These are phyloP conservation scores for Ocimum tenuiflorum DNA, from an alignment of 257 asterid species.

Conservation along the genomic window DNA sequence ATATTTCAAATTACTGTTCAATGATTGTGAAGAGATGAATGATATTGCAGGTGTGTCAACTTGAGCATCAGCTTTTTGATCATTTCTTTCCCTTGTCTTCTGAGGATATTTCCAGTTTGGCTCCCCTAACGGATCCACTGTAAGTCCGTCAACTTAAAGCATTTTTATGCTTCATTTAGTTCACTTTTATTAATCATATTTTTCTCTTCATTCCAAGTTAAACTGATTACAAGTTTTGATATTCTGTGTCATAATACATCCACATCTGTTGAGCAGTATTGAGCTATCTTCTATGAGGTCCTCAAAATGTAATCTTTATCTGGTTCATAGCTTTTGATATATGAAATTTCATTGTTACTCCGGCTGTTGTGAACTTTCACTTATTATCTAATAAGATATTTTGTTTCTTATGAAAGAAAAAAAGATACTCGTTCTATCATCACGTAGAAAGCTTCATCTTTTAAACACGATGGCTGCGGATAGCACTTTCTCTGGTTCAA, in stretches of 20 bases:
- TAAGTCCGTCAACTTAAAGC: constrained; percentile 36
- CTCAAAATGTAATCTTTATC: neutral
- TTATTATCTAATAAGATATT: neutral
- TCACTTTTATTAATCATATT: constrained; percentile 6
- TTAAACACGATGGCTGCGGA: too few relatives aligned
- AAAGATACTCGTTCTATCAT: too few relatives aligned
- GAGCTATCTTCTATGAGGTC: constrained; percentile 10
- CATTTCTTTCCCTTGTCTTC: constrained; percentile 97
- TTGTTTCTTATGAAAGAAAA: neutral
- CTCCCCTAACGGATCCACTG: constrained; percentile 92
- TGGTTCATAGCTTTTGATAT: neutral
- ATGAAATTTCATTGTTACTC: constrained; percentile 9
- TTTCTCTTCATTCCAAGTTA: constrained; percentile 2
- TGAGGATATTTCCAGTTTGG: constrained; percentile 82
- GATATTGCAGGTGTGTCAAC: constrained; percentile 78
- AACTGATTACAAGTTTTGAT: neutral
- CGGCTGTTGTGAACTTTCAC: neutral
- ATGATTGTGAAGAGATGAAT: constrained; percentile 10
- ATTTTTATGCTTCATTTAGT: neutral
- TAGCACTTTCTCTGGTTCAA: too few relatives aligned
- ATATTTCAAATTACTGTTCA: neutral
- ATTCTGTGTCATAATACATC: neutral
- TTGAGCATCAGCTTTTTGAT: constrained; percentile 88
- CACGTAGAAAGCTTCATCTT: too few relatives aligned
- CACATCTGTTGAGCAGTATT: neutral